phyloP scores from a whole-genome alignment of 352 stramenopile genomes.

The Phytophthora pistaciae region DNA sequence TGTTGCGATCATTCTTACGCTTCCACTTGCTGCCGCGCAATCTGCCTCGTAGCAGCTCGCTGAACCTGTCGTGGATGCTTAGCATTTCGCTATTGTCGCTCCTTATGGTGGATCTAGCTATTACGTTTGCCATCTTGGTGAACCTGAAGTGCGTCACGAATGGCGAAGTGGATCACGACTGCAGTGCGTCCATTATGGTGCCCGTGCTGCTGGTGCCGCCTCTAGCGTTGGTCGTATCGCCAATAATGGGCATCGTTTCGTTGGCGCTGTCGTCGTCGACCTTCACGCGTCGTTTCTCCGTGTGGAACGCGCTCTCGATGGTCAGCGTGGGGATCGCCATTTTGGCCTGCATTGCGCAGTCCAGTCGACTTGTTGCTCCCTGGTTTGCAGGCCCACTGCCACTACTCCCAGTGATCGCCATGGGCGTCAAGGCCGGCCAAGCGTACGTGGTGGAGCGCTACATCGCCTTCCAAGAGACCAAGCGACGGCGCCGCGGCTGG shows the following conservation, averaged over 20 bases:
- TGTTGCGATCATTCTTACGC: conserved; percentile 54
- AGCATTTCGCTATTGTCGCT: conserved; percentile 68
- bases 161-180: conserved; percentile 73
- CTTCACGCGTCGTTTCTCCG: conserved; percentile 75
- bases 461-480: conserved; percentile 84
- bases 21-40: conserved; percentile 66
- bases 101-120: conserved; percentile 82
- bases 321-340: conserved; percentile 77
- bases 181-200: conserved; percentile 77
- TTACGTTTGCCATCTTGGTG: conserved; percentile 81
- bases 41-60: conserved; percentile 56
- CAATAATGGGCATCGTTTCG: conserved; percentile 80
- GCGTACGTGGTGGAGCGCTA: conserved; percentile 78
- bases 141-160: conserved; percentile 85
- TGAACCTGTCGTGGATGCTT: conserved; percentile 76
- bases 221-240: conserved; percentile 74
- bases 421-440: conserved; percentile 75
- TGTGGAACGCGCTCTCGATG: conserved; percentile 88
- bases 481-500: conserved; percentile 77
- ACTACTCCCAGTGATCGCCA: conserved; percentile 69
- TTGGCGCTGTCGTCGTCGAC: conserved; percentile 74
- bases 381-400: conserved; percentile 83
- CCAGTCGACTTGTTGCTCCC: conserved; percentile 75
- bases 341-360: conserved; percentile 67
- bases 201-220: conserved; percentile 77